A percentile compares a stretch with the other conserved stretches of the same genome.
Evolutionary conservation across 2,329 filamentous ascomycete species (phyloP).

Genomic region (Hymenoscyphus infarciens): DNA sequence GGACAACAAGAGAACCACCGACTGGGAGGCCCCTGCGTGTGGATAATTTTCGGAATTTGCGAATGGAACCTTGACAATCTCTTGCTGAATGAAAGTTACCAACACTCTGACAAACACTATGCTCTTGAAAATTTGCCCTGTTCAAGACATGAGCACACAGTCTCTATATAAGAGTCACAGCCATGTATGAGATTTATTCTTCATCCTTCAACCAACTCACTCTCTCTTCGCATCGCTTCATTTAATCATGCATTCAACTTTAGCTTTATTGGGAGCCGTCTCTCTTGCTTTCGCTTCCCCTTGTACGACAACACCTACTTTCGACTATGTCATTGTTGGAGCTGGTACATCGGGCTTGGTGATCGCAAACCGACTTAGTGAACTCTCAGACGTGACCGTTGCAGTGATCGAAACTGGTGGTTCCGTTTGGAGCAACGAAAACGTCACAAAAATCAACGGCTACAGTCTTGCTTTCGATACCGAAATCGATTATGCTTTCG

Average conservation of each 20-base stretch:
- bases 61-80: neutral
- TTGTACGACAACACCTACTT: neutral
- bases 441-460: conserved; percentile 11
- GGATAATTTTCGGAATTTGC: neutral
- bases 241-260: neutral
- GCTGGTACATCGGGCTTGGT: conserved; percentile 57
- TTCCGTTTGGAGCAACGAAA: conserved; percentile 36
- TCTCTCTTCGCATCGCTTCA: neutral
- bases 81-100: neutral
- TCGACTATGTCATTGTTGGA: conserved; percentile 60
- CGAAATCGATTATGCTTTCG: conserved; percentile 41
- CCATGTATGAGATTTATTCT: neutral
- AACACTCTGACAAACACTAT: conserved; percentile 1
- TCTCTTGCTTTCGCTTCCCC: neutral
- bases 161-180: neutral
- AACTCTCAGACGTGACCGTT: conserved; percentile 42
- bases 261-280: neutral
- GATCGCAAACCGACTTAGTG: conserved; percentile 47
- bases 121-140: neutral
- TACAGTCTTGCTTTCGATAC: conserved; percentile 32
- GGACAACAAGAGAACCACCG: neutral
- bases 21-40: neutral
- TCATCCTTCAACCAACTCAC: neutral
- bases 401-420: conserved; percentile 37
- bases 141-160: neutral